Percentiles rank a stretch among this genome's conserved stretches.
Conservation (phyloP, 148 eudicot species). For the Camellia lanceoleosa region DNA sequence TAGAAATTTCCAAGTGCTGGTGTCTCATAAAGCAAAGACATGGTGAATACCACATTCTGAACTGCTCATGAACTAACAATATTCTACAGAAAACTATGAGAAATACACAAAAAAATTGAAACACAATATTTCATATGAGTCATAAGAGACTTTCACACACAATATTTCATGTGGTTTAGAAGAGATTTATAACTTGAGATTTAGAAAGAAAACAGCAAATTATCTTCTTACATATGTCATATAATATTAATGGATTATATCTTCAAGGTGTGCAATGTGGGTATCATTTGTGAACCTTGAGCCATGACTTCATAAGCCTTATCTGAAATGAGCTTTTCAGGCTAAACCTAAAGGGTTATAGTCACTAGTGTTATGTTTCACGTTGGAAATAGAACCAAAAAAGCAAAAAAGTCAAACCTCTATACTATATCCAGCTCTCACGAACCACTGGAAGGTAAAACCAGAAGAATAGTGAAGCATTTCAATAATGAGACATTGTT, state of each 20-base stretch:
- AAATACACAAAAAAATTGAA: no score
- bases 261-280: background rate
- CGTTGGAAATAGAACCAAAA: background rate
- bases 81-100: background rate
- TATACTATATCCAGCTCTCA: background rate
- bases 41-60: background rate
- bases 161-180: background rate
- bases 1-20: background rate
- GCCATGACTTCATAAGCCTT: background rate
- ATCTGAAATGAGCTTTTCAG: background rate
- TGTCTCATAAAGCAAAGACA: background rate
- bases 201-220: background rate
- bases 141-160: no score
- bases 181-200: background rate
- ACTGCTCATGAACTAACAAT: background rate
- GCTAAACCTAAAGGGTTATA: background rate
- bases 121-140: background rate
- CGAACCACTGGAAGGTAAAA: background rate
- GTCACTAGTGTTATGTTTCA: background rate
- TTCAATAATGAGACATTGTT: background rate
- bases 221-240: background rate
- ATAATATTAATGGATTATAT: background rate
- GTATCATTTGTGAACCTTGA: background rate
- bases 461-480: background rate
- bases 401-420: background rate